Evolutionary conservation across 257 asterid species (phyloP).

Genomic region (Linderniella brevidens): DNA sequence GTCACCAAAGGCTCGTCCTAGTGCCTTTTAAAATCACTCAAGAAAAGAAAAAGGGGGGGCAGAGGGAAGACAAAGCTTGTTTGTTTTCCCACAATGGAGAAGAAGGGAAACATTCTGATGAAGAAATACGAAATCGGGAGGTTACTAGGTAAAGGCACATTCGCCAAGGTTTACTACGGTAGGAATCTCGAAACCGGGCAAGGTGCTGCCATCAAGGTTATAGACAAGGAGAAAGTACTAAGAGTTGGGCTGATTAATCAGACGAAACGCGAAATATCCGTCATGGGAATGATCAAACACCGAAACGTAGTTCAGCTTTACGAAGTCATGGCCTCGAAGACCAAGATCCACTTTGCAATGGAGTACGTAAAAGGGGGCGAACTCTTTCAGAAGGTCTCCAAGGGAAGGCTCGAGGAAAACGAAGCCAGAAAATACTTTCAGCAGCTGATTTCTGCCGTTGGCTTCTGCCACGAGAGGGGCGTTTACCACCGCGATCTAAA

Average conservation of each 20-base stretch:
- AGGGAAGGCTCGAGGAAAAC: conserved; percentile 1
- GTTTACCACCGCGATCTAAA: conserved; percentile 3
- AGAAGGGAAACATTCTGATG: conserved; percentile 2
- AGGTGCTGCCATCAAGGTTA: conserved; percentile 4
- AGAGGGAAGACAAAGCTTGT: no score
- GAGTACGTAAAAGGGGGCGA: conserved; percentile 6
- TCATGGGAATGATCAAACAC: conserved; percentile 3
- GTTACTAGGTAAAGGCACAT: conserved; percentile 2
- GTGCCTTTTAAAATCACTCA: not conserved
- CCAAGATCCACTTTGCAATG: conserved; percentile 5
- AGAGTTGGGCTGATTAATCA: conserved; percentile 1
- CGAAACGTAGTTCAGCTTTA: not conserved
- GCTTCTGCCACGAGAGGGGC: conserved; percentile 5
- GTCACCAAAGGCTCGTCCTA: not conserved
- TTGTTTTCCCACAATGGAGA: not conserved
- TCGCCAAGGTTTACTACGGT: conserved; percentile 3
- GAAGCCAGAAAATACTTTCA: conserved; percentile 1
- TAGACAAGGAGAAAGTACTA: not conserved
- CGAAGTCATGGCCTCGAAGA: conserved; percentile 5
- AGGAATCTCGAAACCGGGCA: conserved; percentile 1
- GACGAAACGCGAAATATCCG: conserved; percentile 1
- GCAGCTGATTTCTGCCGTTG: conserved; percentile 3
- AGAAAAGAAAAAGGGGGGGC: not conserved
- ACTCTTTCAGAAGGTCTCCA: conserved; percentile 1
- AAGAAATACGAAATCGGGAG: conserved; percentile 3